Evolutionary conservation across 257 asterid species (phyloP).

Genomic region (Gentiana straminea): DNA sequence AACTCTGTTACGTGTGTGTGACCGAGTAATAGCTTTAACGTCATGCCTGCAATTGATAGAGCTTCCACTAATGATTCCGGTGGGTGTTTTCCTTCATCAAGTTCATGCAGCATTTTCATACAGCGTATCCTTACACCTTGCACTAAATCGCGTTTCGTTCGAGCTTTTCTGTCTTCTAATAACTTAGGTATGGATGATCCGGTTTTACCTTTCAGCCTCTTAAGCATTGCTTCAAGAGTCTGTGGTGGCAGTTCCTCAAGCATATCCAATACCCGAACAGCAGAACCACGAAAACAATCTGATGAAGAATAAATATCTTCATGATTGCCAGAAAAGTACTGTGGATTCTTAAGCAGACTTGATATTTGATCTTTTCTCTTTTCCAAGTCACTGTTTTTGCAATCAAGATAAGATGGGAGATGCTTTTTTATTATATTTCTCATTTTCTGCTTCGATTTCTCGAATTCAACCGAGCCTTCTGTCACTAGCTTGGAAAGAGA

Average conservation of each 20-base stretch:
- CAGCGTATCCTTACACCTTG: constrained; percentile 26
- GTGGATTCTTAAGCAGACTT: constrained; percentile 35
- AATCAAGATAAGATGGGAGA: constrained; percentile 32
- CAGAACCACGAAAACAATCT: constrained; percentile 40
- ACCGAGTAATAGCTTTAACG: constrained; percentile 36
- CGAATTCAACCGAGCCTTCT: constrained; percentile 30
- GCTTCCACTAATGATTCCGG: constrained; percentile 49
- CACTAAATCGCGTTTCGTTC: constrained; percentile 16
- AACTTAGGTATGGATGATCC: constrained; percentile 29
- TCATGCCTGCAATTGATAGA: constrained; percentile 58
- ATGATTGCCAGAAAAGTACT: constrained; percentile 20
- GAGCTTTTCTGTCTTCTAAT: constrained; percentile 10
- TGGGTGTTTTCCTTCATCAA: constrained; percentile 33
- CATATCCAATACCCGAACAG: constrained; percentile 34
- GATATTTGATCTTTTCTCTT: constrained; percentile 25
- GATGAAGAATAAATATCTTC: constrained; percentile 16
- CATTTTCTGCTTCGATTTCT: constrained; percentile 41
- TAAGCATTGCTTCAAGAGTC: constrained; percentile 47
- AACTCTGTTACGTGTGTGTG: constrained; percentile 29
- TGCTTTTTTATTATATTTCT: constrained; percentile 30
- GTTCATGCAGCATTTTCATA: constrained; percentile 36
- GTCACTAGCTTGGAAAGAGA: constrained; percentile 38
- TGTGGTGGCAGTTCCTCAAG: constrained; percentile 39
- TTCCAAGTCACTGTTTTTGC: constrained; percentile 20
- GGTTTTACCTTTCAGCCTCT: constrained; percentile 41